Percentiles rank a stretch among this genome's conserved stretches.
Conservation (phyloP, 2,329 filamentous ascomycete species). For the Aspergillus piperis region DNA sequence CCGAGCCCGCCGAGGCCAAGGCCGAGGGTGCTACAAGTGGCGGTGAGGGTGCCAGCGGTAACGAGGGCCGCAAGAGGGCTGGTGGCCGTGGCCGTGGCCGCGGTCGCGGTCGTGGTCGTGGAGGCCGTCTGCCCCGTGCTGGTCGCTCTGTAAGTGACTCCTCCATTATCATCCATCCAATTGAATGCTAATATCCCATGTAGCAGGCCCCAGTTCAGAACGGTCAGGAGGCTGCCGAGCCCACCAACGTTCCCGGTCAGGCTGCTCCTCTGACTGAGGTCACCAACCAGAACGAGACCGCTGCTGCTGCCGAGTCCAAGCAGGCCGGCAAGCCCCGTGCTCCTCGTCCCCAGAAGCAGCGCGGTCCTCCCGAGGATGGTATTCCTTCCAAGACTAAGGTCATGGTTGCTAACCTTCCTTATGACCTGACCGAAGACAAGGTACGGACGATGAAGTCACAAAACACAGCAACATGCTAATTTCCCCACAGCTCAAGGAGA, state of each 20-base stretch:
- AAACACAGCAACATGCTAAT: slow-evolving; percentile 28
- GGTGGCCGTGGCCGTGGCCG: slow-evolving; percentile 65
- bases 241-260: slow-evolving; percentile 21
- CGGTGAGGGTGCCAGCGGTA: slow-evolving; percentile 70
- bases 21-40: slow-evolving; percentile 68
- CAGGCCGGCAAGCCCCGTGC: slow-evolving; percentile 42
- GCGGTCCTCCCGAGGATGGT: slow-evolving; percentile 94
- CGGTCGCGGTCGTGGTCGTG: slow-evolving; percentile 65
- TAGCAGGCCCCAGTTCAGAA: slow-evolving; percentile 25
- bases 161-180: neutral
- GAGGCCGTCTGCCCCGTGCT: slow-evolving; percentile 69
- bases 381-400: slow-evolving; percentile 99
- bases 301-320: slow-evolving; percentile 49
- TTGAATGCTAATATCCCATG: neutral
- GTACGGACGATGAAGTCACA: slow-evolving; percentile 53
- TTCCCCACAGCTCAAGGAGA: slow-evolving; percentile 79
- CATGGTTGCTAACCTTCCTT: slow-evolving; percentile 99
- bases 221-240: slow-evolving; percentile 30
- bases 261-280: slow-evolving; percentile 23
- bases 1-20: slow-evolving; percentile 80
- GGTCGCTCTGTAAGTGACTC: slow-evolving; percentile 55
- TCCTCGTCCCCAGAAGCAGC: slow-evolving; percentile 69
- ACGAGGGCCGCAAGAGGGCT: slow-evolving; percentile 62
- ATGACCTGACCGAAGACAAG: slow-evolving; percentile 97
- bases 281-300: slow-evolving; percentile 23